A percentile compares a stretch with the other conserved stretches of the same genome.
Conservation (phyloP, 768 basidiomycete genomes). For the Termitomyces eurrhizus region DNA sequence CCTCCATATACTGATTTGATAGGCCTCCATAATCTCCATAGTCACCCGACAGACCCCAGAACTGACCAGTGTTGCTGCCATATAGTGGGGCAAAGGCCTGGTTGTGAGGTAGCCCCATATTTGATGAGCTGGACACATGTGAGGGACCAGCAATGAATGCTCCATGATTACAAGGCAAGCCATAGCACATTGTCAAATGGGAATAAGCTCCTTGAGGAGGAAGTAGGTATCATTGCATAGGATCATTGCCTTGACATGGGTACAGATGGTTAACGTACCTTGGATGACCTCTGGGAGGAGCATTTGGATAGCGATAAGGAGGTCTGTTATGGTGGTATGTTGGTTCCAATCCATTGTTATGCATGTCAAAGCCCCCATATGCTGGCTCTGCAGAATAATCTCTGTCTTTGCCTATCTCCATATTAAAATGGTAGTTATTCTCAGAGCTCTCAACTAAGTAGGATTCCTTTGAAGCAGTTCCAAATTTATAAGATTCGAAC, state of each 20-base stretch:
- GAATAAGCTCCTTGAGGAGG: background rate
- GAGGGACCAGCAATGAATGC: background rate
- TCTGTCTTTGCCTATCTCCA: too few species aligned
- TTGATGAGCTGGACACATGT: background rate
- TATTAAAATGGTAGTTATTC: too few species aligned
- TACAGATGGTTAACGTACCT: background rate
- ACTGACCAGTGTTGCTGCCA: background rate
- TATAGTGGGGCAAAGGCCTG: background rate
- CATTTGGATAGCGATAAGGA: background rate
- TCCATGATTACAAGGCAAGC: background rate
- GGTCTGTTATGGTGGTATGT: too few species aligned
- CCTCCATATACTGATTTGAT: background rate
- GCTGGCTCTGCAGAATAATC: too few species aligned
- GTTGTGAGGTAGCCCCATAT: background rate
- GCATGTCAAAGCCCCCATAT: too few species aligned
- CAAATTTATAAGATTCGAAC: too few species aligned
- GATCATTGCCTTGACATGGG: background rate
- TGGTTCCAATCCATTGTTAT: too few species aligned
- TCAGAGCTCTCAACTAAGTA: too few species aligned
- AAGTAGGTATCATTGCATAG: background rate
- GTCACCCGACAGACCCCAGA: background rate
- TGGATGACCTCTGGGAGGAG: background rate
- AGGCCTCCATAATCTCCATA: too few species aligned
- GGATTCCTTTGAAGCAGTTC: too few species aligned
- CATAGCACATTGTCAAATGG: background rate